phyloP scores from a whole-genome alignment of 129 eudicot genomes.

The Flaveria robusta region DNA sequence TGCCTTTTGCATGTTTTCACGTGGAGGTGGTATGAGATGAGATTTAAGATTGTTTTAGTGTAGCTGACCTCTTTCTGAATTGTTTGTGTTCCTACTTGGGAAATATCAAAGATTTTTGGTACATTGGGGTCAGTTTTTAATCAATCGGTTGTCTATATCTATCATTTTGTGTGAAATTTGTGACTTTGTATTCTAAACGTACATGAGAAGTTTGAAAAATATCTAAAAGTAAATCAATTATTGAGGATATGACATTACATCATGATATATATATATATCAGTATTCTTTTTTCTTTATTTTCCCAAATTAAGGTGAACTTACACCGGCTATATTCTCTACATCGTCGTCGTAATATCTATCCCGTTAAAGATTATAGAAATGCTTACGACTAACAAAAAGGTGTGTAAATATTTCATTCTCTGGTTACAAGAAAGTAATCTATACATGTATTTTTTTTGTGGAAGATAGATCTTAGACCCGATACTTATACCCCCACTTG shows the following conservation, averaged over 20 bases:
- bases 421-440: conserved; percentile 16
- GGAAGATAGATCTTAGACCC: conserved; percentile 45
- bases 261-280: too few relatives aligned
- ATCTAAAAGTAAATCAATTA: neutral
- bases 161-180: neutral
- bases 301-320: too few relatives aligned
- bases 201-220: neutral
- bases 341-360: too few relatives aligned
- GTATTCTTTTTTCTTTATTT: too few relatives aligned
- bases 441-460: conserved; percentile 37
- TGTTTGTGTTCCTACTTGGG: neutral
- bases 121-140: neutral
- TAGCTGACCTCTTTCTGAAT: too few relatives aligned
- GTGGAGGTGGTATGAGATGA: too few relatives aligned
- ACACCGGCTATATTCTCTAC: too few relatives aligned
- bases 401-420: conserved; percentile 28
- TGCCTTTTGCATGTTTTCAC: too few relatives aligned
- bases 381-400: neutral
- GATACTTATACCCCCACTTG: conserved; percentile 43
- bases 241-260: too few relatives aligned
- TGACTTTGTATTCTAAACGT: neutral
- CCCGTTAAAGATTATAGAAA: neutral
- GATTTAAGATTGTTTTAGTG: too few relatives aligned
- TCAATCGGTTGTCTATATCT: neutral
- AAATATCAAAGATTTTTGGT: neutral